Conservation (phyloP, 306 rosid species). For the Betula pendula region DNA sequence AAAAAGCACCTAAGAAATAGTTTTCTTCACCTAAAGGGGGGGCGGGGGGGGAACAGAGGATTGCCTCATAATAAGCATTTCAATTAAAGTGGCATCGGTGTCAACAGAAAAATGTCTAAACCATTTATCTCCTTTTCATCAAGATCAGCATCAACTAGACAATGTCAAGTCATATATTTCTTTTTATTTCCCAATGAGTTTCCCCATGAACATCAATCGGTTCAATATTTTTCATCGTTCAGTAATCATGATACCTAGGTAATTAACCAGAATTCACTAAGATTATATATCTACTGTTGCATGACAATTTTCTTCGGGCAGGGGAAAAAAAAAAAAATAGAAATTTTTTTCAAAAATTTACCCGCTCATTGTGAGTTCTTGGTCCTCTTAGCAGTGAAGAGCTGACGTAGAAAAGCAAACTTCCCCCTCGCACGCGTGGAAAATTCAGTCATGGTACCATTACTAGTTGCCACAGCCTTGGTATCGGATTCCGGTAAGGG, state of each 20-base stretch:
- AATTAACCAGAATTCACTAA: slow-evolving; percentile 20
- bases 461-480: slow-evolving; percentile 52
- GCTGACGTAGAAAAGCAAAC: slow-evolving; percentile 75
- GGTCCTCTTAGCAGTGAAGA: slow-evolving; percentile 76
- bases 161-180: slow-evolving; percentile 9
- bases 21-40: too few species aligned
- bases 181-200: slow-evolving; percentile 21
- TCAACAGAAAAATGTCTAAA: slow-evolving; percentile 11
- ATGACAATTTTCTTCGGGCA: slow-evolving; percentile 6
- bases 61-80: slow-evolving; percentile 1
- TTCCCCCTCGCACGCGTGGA: slow-evolving; percentile 74
- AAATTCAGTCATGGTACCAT: slow-evolving; percentile 54
- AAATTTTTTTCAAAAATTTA: slow-evolving; percentile 29
- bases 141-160: slow-evolving; percentile 29
- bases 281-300: not conserved
- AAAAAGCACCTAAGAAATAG: too few species aligned
- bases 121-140: slow-evolving; percentile 30
- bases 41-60: too few species aligned
- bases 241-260: slow-evolving; percentile 10
- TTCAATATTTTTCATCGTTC: not conserved
- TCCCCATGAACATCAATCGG: slow-evolving; percentile 7
- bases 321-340: slow-evolving; percentile 33
- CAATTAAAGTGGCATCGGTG: slow-evolving; percentile 8
- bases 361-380: slow-evolving; percentile 63
- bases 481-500: slow-evolving; percentile 45